These are phyloP conservation scores for Dillenia suffruticosa DNA, from an alignment of 164 flowering plant genomes.

Conservation along the genomic window DNA sequence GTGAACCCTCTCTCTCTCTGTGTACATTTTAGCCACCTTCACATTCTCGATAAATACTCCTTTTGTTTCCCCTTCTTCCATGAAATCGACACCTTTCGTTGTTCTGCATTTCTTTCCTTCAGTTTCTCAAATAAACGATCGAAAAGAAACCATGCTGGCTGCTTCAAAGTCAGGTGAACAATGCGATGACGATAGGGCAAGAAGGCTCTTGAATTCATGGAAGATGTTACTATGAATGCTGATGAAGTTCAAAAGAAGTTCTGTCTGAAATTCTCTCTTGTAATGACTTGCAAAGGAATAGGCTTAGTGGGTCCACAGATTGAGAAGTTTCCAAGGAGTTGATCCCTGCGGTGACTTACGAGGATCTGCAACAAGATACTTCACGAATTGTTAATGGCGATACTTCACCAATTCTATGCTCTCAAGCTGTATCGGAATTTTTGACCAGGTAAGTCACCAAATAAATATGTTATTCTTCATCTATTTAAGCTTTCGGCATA, in stretches of 20 bases:
- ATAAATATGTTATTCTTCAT: background rate
- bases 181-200: background rate
- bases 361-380: constrained; percentile 9
- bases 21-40: too few species aligned
- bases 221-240: constrained; percentile 13
- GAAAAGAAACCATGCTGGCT: too few species aligned
- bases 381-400: constrained; percentile 11
- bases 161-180: too few species aligned
- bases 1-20: too few species aligned
- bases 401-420: constrained; percentile 9
- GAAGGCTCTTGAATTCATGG: constrained; percentile 10
- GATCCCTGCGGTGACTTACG: constrained; percentile 13
- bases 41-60: too few species aligned
- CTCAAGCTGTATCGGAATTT: constrained; percentile 10
- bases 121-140: too few species aligned
- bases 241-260: constrained; percentile 9
- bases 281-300: constrained; percentile 7
- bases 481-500: background rate
- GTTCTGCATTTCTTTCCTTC: too few species aligned
- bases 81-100: too few species aligned
- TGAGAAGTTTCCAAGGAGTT: constrained; percentile 7
- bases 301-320: constrained; percentile 9
- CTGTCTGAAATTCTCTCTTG: constrained; percentile 11
- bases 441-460: constrained; percentile 9
- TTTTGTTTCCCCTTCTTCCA: too few species aligned